Percentiles rank a stretch among this genome's conserved stretches.
Conservation (phyloP, 495 filamentous ascomycete species). For the Geopyxis carbonaria region DNA sequence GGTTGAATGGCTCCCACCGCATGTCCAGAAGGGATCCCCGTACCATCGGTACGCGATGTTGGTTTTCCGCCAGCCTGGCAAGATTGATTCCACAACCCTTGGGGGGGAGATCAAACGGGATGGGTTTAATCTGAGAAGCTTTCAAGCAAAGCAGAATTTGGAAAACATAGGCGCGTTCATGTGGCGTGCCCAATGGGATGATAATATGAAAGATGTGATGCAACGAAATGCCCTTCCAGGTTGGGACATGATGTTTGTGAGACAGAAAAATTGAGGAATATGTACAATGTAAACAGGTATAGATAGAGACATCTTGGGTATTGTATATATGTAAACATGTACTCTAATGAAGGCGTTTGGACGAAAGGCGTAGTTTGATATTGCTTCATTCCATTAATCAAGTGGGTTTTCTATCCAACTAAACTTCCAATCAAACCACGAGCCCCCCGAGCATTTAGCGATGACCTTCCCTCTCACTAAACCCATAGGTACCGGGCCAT, state of each 20-base stretch:
- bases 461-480: slow-evolving; percentile 66
- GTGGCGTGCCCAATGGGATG: slow-evolving; percentile 84
- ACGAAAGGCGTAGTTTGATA: neutral
- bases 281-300: no score
- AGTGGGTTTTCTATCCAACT: slow-evolving; percentile 4
- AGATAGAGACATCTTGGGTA: no score
- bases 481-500: slow-evolving; percentile 69
- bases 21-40: slow-evolving; percentile 72
- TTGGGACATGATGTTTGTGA: slow-evolving; percentile 68
- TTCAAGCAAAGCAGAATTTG: slow-evolving; percentile 49
- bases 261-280: slow-evolving; percentile 51
- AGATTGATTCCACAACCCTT: slow-evolving; percentile 43
- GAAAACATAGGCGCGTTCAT: slow-evolving; percentile 64
- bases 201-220: slow-evolving; percentile 73
- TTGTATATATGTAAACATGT: no score
- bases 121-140: slow-evolving; percentile 51
- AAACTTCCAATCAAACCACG: slow-evolving; percentile 3
- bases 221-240: slow-evolving; percentile 52
- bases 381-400: neutral
- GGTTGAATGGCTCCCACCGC: slow-evolving; percentile 68
- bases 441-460: neutral
- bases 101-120: slow-evolving; percentile 38
- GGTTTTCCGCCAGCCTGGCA: slow-evolving; percentile 57
- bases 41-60: slow-evolving; percentile 80
- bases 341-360: no score